Percentiles rank a stretch among this genome's conserved stretches.
Evolutionary conservation across 108 stramenopile genomes (phyloP).

Genomic region (Epipyxis sp.): DNA sequence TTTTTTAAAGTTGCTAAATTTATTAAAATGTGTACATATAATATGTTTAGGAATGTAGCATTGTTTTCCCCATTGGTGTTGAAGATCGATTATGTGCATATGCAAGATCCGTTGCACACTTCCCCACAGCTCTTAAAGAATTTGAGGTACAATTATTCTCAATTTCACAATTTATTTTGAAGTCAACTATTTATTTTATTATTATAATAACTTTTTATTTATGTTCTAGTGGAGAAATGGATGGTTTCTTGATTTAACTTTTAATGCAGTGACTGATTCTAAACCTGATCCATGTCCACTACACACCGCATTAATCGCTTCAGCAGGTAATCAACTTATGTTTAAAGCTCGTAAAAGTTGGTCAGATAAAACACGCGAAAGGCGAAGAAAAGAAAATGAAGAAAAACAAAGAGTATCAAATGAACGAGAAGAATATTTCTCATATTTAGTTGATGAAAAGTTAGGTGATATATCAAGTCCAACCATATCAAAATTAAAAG

Average conservation of each 20-base stretch:
- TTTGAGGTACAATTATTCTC: slow-evolving; percentile 54
- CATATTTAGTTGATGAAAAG: too few species aligned
- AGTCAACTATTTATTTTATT: not conserved
- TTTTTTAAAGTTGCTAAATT: too few species aligned
- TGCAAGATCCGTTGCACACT: slow-evolving; percentile 77
- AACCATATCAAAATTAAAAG: too few species aligned
- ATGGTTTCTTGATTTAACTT: not conserved
- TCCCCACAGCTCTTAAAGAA: slow-evolving; percentile 86
- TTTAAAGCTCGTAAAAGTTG: too few species aligned
- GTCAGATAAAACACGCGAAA: too few species aligned
- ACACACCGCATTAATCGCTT: not conserved
- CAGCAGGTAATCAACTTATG: too few species aligned
- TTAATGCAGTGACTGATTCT: not conserved
- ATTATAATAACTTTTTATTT: not conserved
- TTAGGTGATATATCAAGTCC: too few species aligned
- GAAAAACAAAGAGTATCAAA: too few species aligned
- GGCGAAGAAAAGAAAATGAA: too few species aligned
- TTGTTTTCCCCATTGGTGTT: slow-evolving; percentile 43
- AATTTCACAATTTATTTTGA: not conserved
- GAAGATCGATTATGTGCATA: slow-evolving; percentile 74
- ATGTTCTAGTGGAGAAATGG: not conserved
- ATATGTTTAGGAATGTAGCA: too few species aligned
- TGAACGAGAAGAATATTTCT: too few species aligned
- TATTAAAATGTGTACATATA: too few species aligned
- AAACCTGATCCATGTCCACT: not conserved